Evolutionary conservation across 345 rosid genomes (phyloP), one percentile per base, ranked within the genome.

Genomic region (Gossypium sturtianum): DNA sequence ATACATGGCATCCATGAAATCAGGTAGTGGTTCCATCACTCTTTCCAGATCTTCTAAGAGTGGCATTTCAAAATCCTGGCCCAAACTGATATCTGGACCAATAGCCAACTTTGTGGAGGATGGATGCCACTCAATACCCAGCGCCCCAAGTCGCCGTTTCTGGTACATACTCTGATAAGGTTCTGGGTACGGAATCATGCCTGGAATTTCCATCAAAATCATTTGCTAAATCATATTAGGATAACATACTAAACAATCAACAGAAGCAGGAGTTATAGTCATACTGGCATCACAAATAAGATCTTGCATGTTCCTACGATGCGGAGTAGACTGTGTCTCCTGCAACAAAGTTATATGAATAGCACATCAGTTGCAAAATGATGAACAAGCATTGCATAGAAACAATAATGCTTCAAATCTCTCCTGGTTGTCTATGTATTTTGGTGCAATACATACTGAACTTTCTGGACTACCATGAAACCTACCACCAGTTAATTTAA

Each of bases 101-200:
- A 86, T 84, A 79, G 92, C 84, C 80, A 91, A 82, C 76, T 80
- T 90, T 60, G 85, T 81, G 68, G 92, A 75, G 63, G 96, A 76
- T 51, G 94, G 97, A 56, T 79, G 91, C 98, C 98, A 93, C 82
- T 93, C 98, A 73, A 90, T 74, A 64, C 98, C 96, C 76, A 95
- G 80, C 17, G 97, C 93, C 70, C 98, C 99, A 77, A 95, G 89
- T 74, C 99, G 89, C 58, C 93, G 90, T 80, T 86, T 86, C 90
- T 95, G 99, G 84, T 83, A 95, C 91, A 89, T 85, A 74, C 84
- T 91, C 83, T 95, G 99, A 80, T 93, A 94, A 68, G 97, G 98
- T 84, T 95, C 99, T 48, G 95, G 85, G 82, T 95, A 95, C 19
- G 99, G 99, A 83, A 86, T 84, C 96, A 95, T 88, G 76, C 97